phyloP scores from a whole-genome alignment of 768 basidiomycete genomes.

The Auricularia sp. region DNA sequence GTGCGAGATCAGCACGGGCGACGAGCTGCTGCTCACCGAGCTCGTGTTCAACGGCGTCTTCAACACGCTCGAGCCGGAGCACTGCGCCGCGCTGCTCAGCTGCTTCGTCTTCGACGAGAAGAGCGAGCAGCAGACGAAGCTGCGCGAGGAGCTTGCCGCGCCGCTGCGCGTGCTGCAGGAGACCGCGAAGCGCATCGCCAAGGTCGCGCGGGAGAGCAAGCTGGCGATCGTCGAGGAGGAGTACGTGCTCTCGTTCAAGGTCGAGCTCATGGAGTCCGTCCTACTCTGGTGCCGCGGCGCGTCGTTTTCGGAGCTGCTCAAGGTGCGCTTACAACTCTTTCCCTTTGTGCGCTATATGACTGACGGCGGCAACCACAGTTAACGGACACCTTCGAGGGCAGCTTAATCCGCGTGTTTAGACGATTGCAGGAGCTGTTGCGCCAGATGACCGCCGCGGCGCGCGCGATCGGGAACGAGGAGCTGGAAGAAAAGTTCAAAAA shows the following conservation, averaged over 20 bases:
- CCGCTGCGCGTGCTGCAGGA: conserved; percentile 95
- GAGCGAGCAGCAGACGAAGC: conserved; percentile 77
- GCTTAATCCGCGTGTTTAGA: conserved; percentile 91
- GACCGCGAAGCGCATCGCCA: conserved; percentile 89
- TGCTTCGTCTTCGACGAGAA: conserved; percentile 98
- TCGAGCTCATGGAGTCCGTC: conserved; percentile 97
- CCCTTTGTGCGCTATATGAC: background rate
- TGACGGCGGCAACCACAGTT: conserved; percentile 38
- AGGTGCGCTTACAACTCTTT: conserved; percentile 40
- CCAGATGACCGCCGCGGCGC: conserved; percentile 92
- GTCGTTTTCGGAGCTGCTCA: conserved; percentile 91
- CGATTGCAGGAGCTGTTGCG: conserved; percentile 87
- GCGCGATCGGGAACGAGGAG: conserved; percentile 93
- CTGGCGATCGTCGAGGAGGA: conserved; percentile 83
- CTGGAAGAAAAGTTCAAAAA: conserved; percentile 90
- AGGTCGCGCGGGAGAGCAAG: conserved; percentile 90
- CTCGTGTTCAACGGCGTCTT: conserved; percentile 96
- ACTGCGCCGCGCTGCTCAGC: conserved; percentile 86
- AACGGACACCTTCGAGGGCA: conserved; percentile 95
- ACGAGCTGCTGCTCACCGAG: conserved; percentile 92
- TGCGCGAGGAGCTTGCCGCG: conserved; percentile 88
- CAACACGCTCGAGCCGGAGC: conserved; percentile 81
- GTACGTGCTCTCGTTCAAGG: conserved; percentile 94
- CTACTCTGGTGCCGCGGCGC: conserved; percentile 98
- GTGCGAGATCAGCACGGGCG: conserved; percentile 96